Conservation (phyloP, 2,329 filamentous ascomycete genomes). For the Cordyceps cicadae region DNA sequence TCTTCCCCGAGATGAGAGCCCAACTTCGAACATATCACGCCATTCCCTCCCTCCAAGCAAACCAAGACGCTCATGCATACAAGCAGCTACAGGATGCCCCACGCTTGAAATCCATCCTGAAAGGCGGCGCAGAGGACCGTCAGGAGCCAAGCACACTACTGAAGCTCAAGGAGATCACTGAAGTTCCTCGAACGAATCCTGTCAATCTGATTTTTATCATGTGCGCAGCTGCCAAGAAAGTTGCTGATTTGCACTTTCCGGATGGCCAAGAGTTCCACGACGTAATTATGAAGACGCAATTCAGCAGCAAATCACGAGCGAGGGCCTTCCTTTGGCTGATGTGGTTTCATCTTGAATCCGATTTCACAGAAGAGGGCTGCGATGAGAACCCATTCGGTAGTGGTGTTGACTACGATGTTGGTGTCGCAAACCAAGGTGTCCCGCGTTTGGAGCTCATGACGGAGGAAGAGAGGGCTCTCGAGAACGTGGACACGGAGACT, state of each 20-base stretch:
- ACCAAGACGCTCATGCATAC: conserved; percentile 91
- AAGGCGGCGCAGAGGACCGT: conserved; percentile 88
- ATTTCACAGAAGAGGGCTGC: conserved; percentile 82
- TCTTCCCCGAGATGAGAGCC: conserved; percentile 98
- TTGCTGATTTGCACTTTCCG: conserved; percentile 88
- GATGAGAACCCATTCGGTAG: conserved; percentile 83
- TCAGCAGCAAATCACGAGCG: conserved; percentile 75
- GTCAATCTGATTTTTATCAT: conserved; percentile 97
- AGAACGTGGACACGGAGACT: conserved; percentile 67
- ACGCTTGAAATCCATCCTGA: conserved; percentile 90
- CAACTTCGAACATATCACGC: conserved; percentile 96
- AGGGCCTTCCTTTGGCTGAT: conserved; percentile 92
- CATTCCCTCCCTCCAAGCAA: conserved; percentile 90
- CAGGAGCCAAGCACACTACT: conserved; percentile 75
- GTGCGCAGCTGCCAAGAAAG: conserved; percentile 78
- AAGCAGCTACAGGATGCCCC: conserved; percentile 97
- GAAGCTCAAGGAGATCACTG: conserved; percentile 58
- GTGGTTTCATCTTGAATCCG: conserved; percentile 98
- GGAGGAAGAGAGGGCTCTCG: conserved; percentile 53
- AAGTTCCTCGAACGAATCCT: conserved; percentile 75
- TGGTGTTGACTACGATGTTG: conserved; percentile 56
- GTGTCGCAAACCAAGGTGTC: conserved; percentile 60
- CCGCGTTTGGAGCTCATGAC: conserved; percentile 59
- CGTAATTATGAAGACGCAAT: conserved; percentile 81
- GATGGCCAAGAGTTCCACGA: conserved; percentile 87